These are phyloP conservation scores for Scutellaria minor DNA, from an alignment of 257 asterid species.

Conservation along the genomic window DNA sequence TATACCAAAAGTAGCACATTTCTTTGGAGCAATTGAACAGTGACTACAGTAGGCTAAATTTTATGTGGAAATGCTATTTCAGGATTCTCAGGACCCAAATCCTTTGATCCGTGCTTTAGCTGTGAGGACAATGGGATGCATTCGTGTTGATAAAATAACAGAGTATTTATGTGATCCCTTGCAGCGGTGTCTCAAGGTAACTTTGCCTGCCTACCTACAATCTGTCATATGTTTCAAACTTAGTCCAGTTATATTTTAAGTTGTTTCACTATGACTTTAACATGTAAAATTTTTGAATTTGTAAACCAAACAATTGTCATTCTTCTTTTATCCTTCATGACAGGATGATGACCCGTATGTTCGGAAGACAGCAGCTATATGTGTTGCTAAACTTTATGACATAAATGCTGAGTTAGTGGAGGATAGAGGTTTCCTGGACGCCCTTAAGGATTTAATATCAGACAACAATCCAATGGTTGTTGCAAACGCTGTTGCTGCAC, in stretches of 20 bases:
- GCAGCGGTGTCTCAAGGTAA: constrained; percentile 98
- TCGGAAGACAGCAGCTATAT: constrained; percentile 99
- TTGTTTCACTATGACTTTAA: constrained; percentile 26
- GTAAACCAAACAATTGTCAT: constrained; percentile 34
- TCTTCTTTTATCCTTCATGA: constrained; percentile 36
- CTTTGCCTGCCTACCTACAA: constrained; percentile 12
- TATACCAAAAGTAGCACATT: constrained; percentile 19
- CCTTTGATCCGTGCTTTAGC: constrained; percentile 99
- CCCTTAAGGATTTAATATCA: constrained; percentile 96
- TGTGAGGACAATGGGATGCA: constrained; percentile 99
- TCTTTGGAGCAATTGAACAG: constrained; percentile 28
- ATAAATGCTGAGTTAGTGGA: constrained; percentile 99
- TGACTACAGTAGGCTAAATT: constrained; percentile 30
- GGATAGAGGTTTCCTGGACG: constrained; percentile 98
- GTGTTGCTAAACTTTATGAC: constrained; percentile 98
- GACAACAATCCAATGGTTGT: constrained; percentile 99
- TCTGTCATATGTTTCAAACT: constrained; percentile 31
- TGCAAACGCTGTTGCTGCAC: constrained; percentile 99
- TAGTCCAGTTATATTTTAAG: constrained; percentile 22
- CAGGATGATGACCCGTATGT: constrained; percentile 99
- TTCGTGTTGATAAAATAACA: constrained; percentile 97
- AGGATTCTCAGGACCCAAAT: constrained; percentile 99
- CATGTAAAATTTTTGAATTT: constrained; percentile 15
- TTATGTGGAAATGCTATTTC: constrained; percentile 35
- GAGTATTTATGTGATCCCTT: constrained; percentile 97